phyloP scores from a whole-genome alignment of 2,329 filamentous ascomycete genomes.

The Aaosphaeria arxii region DNA sequence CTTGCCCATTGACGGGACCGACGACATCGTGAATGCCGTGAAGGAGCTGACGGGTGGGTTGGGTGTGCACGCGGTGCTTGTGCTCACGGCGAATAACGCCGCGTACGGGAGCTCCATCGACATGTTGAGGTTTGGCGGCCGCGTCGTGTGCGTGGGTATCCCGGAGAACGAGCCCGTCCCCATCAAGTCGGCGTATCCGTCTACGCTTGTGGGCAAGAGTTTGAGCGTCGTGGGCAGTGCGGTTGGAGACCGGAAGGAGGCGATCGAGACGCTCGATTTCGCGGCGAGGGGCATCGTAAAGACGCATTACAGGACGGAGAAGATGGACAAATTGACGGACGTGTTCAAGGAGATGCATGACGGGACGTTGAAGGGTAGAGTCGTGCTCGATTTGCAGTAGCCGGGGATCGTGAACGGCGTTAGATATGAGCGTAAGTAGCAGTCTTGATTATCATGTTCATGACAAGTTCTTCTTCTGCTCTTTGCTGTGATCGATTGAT shows the following conservation, averaged over 20 bases:
- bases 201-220: constrained; percentile 41
- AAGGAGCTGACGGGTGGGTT: constrained; percentile 53
- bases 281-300: constrained; percentile 43
- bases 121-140: constrained; percentile 45
- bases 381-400: constrained; percentile 41
- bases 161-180: constrained; percentile 48
- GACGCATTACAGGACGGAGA: constrained; percentile 45
- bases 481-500: no score
- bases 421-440: no score
- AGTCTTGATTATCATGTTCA: no score
- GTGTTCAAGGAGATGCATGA: constrained; percentile 48
- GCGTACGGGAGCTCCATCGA: constrained; percentile 43
- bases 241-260: constrained; percentile 47
- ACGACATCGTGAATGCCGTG: constrained; percentile 53
- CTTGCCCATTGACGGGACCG: constrained; percentile 57
- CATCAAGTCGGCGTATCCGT: constrained; percentile 41
- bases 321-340: constrained; percentile 47
- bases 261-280: constrained; percentile 49
- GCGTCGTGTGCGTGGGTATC: constrained; percentile 46
- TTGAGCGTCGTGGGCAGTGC: constrained; percentile 45
- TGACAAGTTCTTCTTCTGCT: no score
- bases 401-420: no score
- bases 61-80: constrained; percentile 60
- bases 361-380: constrained; percentile 44
- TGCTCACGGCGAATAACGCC: constrained; percentile 49